Conservation (phyloP, 2,329 filamentous ascomycete species). For the Pseudocercospora eumusae region DNA sequence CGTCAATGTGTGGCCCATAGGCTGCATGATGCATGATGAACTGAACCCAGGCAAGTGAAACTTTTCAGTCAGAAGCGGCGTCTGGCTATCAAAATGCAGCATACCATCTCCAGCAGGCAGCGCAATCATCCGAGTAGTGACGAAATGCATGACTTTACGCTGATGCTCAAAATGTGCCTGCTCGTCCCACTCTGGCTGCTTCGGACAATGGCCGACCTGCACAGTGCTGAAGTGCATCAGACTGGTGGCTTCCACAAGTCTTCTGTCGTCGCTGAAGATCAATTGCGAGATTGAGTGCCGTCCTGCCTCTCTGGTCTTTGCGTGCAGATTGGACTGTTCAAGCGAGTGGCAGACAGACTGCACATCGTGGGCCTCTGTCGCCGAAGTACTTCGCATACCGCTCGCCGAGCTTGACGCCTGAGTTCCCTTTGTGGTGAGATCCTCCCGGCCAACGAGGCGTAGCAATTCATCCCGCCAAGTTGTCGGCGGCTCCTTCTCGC, state of each 20-base stretch:
- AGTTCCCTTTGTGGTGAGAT: constrained; percentile 58
- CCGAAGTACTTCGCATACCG: not conserved
- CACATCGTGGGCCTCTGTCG: constrained; percentile 12
- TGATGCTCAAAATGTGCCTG: constrained; percentile 87
- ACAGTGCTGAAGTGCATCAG: constrained; percentile 84
- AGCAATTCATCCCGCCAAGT: constrained; percentile 73
- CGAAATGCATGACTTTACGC: constrained; percentile 81
- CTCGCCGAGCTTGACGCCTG: not conserved
- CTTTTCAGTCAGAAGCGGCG: constrained; percentile 88
- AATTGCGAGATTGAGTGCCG: constrained; percentile 74
- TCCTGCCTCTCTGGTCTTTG: constrained; percentile 81
- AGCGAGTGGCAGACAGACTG: constrained; percentile 66
- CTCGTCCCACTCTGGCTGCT: constrained; percentile 77
- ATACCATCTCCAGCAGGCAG: constrained; percentile 85
- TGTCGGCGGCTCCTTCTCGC: constrained; percentile 77
- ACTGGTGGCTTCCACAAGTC: constrained; percentile 80
- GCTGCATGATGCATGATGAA: constrained; percentile 86
- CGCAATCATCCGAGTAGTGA: constrained; percentile 84
- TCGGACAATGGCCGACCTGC: constrained; percentile 73
- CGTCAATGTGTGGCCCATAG: constrained; percentile 87
- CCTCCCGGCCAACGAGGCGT: constrained; percentile 75
- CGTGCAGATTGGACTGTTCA: constrained; percentile 65
- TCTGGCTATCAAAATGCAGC: constrained; percentile 82
- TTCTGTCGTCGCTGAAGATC: constrained; percentile 88
- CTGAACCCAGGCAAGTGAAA: constrained; percentile 89